phyloP scores from a whole-genome alignment of 257 asterid species.

The Nicotiana knightiana region DNA sequence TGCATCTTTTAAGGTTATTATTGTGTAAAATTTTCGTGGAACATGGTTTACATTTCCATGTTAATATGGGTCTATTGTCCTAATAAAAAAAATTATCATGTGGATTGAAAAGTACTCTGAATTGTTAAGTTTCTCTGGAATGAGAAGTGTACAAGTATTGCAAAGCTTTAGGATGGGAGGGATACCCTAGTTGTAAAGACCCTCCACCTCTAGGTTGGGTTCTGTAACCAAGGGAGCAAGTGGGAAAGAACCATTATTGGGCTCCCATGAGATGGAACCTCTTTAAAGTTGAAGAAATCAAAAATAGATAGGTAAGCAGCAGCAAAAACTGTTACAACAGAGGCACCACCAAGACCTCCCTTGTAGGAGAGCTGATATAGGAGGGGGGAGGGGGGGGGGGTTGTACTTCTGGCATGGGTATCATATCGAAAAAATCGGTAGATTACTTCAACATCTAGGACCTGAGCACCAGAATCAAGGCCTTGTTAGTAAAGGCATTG shows the following conservation, averaged over 20 bases:
- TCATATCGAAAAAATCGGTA: not conserved
- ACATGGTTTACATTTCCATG: not conserved
- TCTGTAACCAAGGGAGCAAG: not conserved
- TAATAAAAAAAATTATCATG: not conserved
- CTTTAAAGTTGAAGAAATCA: not conserved
- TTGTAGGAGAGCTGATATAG: not conserved
- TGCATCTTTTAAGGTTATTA: not conserved
- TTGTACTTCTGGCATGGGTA: not conserved
- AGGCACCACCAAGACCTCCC: not conserved
- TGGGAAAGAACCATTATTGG: not conserved
- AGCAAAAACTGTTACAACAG: not conserved
- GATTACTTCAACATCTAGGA: not conserved
- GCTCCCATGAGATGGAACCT: not conserved
- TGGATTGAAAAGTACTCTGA: not conserved
- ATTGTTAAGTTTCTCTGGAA: not conserved
- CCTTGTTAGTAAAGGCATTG: not conserved
- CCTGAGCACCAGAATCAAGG: not conserved
- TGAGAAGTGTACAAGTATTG: not conserved
- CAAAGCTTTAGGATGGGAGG: not conserved
- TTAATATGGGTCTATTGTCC: not conserved
- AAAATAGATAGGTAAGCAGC: not conserved
- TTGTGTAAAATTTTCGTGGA: not conserved
- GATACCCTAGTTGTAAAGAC: not conserved
- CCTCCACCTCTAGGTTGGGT: not conserved
- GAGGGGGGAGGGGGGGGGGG: not conserved